A percentile compares a stretch with the other conserved stretches of the same genome.
Evolutionary conservation across 257 asterid species (phyloP).

Genomic region (Henckelia pumila): DNA sequence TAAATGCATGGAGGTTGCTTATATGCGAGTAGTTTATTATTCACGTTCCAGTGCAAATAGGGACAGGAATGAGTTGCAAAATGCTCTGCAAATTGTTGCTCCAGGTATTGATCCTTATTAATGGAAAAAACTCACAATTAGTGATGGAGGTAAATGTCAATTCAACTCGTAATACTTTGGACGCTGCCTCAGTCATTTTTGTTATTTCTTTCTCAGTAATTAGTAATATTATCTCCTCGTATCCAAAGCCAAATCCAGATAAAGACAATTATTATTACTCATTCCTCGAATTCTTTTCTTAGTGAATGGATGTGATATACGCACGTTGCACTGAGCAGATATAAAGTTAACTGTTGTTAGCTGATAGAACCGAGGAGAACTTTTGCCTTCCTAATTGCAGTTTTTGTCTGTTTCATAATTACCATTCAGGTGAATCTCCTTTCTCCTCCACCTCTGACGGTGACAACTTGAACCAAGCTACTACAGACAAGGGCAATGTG

Average conservation of each 20-base stretch:
- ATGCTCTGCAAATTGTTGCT: slow-evolving; percentile 69
- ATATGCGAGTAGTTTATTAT: slow-evolving; percentile 78
- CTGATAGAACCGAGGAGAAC: slow-evolving; percentile 1
- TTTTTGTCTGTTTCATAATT: slow-evolving; percentile 19
- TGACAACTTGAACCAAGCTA: slow-evolving; percentile 82
- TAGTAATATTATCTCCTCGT: slow-evolving; percentile 3
- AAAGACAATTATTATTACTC: slow-evolving; percentile 1
- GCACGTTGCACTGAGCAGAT: slow-evolving; percentile 8
- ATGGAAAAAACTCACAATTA: not conserved
- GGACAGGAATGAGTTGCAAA: slow-evolving; percentile 74
- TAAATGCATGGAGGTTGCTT: slow-evolving; percentile 90
- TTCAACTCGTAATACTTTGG: not conserved
- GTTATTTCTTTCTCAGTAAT: not conserved
- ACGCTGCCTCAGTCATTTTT: not conserved
- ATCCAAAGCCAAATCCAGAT: slow-evolving; percentile 5
- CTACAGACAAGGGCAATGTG: slow-evolving; percentile 54
- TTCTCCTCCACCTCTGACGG: slow-evolving; percentile 98
- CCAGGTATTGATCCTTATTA: slow-evolving; percentile 51
- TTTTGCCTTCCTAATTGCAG: slow-evolving; percentile 17
- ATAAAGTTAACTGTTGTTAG: not conserved
- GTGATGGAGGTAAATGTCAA: slow-evolving; percentile 14
- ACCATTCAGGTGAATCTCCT: slow-evolving; percentile 86
- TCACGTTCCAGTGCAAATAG: slow-evolving; percentile 64
- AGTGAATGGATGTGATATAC: slow-evolving; percentile 15
- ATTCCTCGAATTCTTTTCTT: not conserved